Base-by-base conservation (phyloP, 2,329 filamentous ascomycete genomes). In the Diaporthe aspalathi region DNA sequence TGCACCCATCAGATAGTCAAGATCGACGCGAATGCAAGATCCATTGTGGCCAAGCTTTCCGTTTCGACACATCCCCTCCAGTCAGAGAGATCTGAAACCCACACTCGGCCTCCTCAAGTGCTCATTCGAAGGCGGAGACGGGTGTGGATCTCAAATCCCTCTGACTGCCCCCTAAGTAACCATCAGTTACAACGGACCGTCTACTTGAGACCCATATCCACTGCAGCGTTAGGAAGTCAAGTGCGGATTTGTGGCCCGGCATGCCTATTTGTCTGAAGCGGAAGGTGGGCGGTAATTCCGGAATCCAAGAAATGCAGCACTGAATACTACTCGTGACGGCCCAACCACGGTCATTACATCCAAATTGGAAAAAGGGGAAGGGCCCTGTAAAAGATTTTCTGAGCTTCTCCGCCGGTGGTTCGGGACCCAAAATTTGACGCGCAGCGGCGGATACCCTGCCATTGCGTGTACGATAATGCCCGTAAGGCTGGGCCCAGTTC, bases 211-310 rank as follows among this genome's bases (percentile, higher is more conserved):
- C n/a, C n/a, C 6, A 7, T 5, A 27, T 16, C 35, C 9, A 1
- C 1, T 16, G 24, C n/a, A 60, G 17, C 27, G 20, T 17, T 5
- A 27, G 54, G 14, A 43, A 43, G 20, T 40, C 35, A 43, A 11
- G 8, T 9, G 54, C 43, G 54, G 54, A 7, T 27, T 60, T 5
- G n/a, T 24, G 5, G 7, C 14, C 35, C 16, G n/a, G 35, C 38
- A 40, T 60, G 40, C 54, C n/a, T 38, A 40, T 38, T n/a, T n/a
- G 12, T 24, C 54, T 60, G 54, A 60, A 60, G 54, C 54, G 54
- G 54, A 7, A 60, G 35, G 54, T 60, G 54, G 54, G 54, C 54
- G 54, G 35, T 35, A 4, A 8, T 60, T n/a, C 54, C 54, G 54
- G 40, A 14, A 43, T n/a, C 35, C 7, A 38, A 16, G n/a, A 16